phyloP scores from a whole-genome alignment of 768 basidiomycete genomes.

The Naganishia kalamii region DNA sequence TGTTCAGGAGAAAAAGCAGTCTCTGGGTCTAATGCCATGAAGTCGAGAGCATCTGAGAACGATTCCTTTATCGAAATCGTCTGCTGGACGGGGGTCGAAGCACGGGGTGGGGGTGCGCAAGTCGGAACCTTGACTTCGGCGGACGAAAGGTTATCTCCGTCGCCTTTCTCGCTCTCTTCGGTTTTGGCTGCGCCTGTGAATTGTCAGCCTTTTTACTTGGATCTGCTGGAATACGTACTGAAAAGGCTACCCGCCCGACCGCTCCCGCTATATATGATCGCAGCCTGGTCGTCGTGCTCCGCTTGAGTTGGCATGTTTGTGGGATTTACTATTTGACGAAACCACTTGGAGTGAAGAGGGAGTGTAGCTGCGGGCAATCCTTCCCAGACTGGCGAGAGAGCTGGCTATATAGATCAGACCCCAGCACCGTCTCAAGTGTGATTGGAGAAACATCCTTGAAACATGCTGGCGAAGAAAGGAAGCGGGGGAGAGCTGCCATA shows the following conservation, averaged over 20 bases:
- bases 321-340: too few species aligned
- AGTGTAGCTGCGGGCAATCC: too few species aligned
- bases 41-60: not conserved
- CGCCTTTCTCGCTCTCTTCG: not conserved
- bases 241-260: slow-evolving; percentile 11
- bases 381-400: too few species aligned
- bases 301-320: not conserved
- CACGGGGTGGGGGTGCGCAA: not conserved
- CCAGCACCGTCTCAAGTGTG: too few species aligned
- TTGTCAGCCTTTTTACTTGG: not conserved
- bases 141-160: not conserved
- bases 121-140: not conserved
- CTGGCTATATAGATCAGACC: too few species aligned
- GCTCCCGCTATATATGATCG: not conserved
- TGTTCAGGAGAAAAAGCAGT: not conserved
- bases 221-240: not conserved
- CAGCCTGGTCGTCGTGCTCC: not conserved
- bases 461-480: too few species aligned
- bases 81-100: not conserved
- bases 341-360: too few species aligned
- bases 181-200: not conserved
- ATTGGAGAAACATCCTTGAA: too few species aligned
- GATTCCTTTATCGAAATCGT: not conserved
- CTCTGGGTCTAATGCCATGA: not conserved
- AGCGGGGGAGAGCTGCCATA: too few species aligned